Evolutionary conservation across 78 protist genomes (phyloP), one percentile per base, ranked within the genome.

Genomic region (Dictyostelium firmibasis): DNA sequence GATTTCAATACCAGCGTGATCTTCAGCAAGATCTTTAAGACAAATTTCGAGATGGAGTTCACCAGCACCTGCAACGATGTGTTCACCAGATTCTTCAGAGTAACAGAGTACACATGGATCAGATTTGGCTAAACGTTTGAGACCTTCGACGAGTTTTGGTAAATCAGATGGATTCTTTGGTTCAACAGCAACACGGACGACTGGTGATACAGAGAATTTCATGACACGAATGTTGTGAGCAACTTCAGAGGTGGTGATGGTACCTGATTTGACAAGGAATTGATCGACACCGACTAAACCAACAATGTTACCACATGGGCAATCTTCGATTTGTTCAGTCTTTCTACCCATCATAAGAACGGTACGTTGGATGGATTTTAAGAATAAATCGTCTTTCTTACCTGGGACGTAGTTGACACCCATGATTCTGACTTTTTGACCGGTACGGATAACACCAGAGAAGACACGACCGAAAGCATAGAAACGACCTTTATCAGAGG

Each of bases 381-480:
- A 27, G 98, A 31, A 97, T 27, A 98, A 92, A 94, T 99, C 99
- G 33, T 96, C 97, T 97, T 99, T 99, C 94, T 93, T 97, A 79
- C 99, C 99, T 78, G 96, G 97, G 35, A 85, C 97, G 98, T 97
- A 99, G 99, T 99, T 97, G 64, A 98, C 98, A 38, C 99, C 99
- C 98, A 97, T 91, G 94, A 99, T 99, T 81, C 99, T 92, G 91
- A 98, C 99, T 97, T 99, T 98, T 83, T 74, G 93, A 50, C 99
- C 99, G 35, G 99, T 97, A 85, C 93, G 67, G 86, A 98, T 92
- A 43, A 93, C 94, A 31, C 99, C 99, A 5, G 99, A 95, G 98
- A 99, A 99, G 77, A 99, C 99, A 96, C 99, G 99, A 81, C 99
- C 99, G 97, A 99, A 99, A 60, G 99, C 99, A 96, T 92, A 97